Evolutionary conservation across 2,329 filamentous ascomycete species (phyloP).

Genomic region (Cryoendolithus antarcticus): DNA sequence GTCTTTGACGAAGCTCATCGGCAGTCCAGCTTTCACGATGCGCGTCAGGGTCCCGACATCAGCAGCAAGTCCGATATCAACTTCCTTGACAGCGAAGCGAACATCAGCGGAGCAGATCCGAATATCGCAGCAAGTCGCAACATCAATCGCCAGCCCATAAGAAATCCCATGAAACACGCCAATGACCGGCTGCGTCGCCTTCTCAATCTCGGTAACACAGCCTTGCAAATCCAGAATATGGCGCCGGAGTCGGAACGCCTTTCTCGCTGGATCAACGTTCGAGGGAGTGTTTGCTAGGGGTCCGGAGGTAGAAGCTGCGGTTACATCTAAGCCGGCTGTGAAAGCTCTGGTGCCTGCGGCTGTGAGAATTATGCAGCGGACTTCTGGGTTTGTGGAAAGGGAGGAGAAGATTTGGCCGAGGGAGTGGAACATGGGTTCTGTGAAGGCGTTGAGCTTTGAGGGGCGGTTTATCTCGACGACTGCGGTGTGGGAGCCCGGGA

Average conservation of each 20-base stretch:
- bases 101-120: constrained; percentile 47
- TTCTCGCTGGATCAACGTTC: constrained; percentile 11
- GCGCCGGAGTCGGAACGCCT: constrained; percentile 38
- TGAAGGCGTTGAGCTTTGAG: constrained; percentile 78
- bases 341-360: constrained; percentile 76
- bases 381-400: constrained; percentile 57
- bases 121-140: constrained; percentile 54
- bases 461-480: constrained; percentile 87
- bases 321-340: constrained; percentile 72
- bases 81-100: constrained; percentile 63
- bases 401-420: constrained; percentile 58
- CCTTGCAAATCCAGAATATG: constrained; percentile 71
- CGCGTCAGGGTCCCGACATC: constrained; percentile 66
- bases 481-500: constrained; percentile 60
- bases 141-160: constrained; percentile 66
- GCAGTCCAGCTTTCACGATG: constrained; percentile 61
- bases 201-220: constrained; percentile 63
- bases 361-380: constrained; percentile 68
- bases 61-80: constrained; percentile 69
- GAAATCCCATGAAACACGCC: constrained; percentile 67
- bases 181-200: constrained; percentile 84
- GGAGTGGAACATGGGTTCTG: constrained; percentile 76
- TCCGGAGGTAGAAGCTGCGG: constrained; percentile 13
- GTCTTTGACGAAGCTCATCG: constrained; percentile 66
- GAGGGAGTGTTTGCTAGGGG: neutral